Percentiles rank a stretch among this genome's conserved stretches.
phyloP scores from a whole-genome alignment of 257 asterid species.

The Plantago ovata region DNA sequence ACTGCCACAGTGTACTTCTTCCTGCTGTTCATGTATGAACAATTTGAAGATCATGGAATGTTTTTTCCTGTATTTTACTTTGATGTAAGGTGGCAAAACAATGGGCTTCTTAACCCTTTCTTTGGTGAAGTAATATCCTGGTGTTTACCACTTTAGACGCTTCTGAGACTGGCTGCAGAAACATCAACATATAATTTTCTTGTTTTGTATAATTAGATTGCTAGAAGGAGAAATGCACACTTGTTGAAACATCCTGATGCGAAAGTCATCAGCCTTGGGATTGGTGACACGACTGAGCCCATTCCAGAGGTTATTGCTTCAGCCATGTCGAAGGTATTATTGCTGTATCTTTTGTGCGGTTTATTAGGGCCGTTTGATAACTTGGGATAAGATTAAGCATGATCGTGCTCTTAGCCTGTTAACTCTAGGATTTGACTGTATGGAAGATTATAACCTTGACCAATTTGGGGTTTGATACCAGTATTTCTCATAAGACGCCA shows the following conservation, averaged over 20 bases:
- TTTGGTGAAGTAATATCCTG: background rate
- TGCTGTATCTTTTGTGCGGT: constrained; percentile 4
- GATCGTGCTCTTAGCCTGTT: no score
- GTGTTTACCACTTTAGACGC: constrained; percentile 1
- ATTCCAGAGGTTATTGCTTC: constrained; percentile 84
- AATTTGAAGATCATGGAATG: background rate
- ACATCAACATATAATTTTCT: background rate
- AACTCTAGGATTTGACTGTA: no score
- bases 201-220: constrained; percentile 47
- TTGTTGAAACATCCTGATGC: constrained; percentile 76
- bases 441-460: no score
- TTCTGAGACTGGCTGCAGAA: constrained; percentile 12
- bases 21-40: no score
- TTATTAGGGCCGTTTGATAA: no score
- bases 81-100: background rate
- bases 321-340: constrained; percentile 81
- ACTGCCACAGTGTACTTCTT: background rate
- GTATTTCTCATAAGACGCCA: no score
- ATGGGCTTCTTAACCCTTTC: background rate
- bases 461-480: no score
- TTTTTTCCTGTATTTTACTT: constrained; percentile 1
- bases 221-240: constrained; percentile 79
- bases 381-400: no score
- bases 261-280: constrained; percentile 90
- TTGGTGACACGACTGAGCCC: constrained; percentile 98